Base-by-base conservation (phyloP, 257 asterid genomes). In the Orobanche coerulescens region DNA sequence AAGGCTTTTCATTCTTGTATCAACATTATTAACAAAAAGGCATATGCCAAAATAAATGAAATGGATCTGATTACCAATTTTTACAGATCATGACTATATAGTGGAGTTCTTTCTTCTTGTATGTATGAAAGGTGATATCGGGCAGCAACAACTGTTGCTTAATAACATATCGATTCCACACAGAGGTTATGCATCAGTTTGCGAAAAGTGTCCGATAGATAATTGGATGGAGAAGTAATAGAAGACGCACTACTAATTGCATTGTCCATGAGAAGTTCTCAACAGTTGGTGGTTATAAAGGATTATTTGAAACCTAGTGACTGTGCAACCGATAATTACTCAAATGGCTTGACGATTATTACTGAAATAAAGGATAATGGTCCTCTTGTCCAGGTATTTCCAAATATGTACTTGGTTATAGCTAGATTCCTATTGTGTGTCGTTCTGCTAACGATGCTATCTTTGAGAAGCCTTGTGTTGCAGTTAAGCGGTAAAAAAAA, bases 41-140 rank as follows among this genome's bases (percentile, higher is more conserved):
- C n/a, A n/a, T n/a, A n/a, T n/a, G n/a, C n/a, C n/a, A n/a, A n/a
- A n/a, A n/a, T n/a, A n/a, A n/a, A n/a, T n/a, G n/a, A n/a, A n/a
- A n/a, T n/a, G n/a, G n/a, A n/a, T n/a, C n/a, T n/a, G n/a, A n/a
- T n/a, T n/a, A n/a, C n/a, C n/a, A n/a, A n/a, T n/a, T n/a, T n/a
- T n/a, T n/a, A n/a, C n/a, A n/a, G 74, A 72, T 16, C 76, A 81
- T 74, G 97, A 90, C 61, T 90, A 87, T 44, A 36, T 86, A 44
- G 22, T 87, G 36, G 97, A 90, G 82, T 79, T 82, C 57, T 90
- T 86, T 78, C 94, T 84, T 71, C 95, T 94, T 1, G 48, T 71
- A 14, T 61, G 69, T 68, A 42, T 76, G 67, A 72, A 37, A 59
- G 81, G 80, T 49, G 59, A 79, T 55, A 48, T 51, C 0, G 93